A percentile compares a stretch with the other conserved stretches of the same genome.
phyloP scores from a whole-genome alignment of 225 moss, liverwort and hornwort species.

The Takakia lepidozioides region DNA sequence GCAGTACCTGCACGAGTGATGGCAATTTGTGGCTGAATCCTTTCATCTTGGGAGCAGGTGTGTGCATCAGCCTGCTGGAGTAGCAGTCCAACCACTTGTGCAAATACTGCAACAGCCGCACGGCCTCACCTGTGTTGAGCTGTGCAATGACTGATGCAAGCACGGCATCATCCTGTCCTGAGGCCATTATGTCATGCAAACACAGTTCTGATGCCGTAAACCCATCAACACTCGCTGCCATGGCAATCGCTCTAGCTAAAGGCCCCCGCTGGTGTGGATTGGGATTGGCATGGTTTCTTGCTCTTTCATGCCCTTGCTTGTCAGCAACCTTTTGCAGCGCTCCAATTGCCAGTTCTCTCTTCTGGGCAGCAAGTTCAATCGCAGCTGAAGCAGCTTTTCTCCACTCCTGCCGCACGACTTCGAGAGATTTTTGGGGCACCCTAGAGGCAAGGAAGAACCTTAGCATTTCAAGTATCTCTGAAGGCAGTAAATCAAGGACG shows the following conservation, averaged over 20 bases:
- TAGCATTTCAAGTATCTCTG: constrained; percentile 44
- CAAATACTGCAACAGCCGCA: constrained; percentile 57
- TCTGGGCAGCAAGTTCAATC: constrained; percentile 22
- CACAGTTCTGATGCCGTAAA: constrained; percentile 65
- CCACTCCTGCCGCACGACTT: constrained; percentile 49
- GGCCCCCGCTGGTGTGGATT: background rate
- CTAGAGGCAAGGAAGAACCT: constrained; percentile 39
- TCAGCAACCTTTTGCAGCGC: constrained; percentile 4
- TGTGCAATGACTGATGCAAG: constrained; percentile 49
- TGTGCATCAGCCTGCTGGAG: constrained; percentile 35
- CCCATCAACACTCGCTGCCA: constrained; percentile 63
- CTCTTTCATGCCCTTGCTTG: background rate
- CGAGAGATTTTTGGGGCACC: constrained; percentile 35
- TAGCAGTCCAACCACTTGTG: constrained; percentile 72
- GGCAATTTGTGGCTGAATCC: constrained; percentile 35
- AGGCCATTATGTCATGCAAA: constrained; percentile 57
- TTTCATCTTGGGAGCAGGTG: constrained; percentile 35
- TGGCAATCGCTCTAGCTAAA: constrained; percentile 26
- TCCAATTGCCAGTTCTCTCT: constrained; percentile 5
- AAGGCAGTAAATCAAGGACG: constrained; percentile 56
- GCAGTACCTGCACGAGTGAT: constrained; percentile 57
- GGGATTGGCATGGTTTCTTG: background rate
- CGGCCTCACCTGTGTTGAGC: constrained; percentile 56
- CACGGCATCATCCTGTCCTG: constrained; percentile 73
- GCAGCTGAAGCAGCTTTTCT: constrained; percentile 35